These are phyloP conservation scores for Ochromonas danica DNA, from an alignment of 108 stramenopile species.

Conservation along the genomic window DNA sequence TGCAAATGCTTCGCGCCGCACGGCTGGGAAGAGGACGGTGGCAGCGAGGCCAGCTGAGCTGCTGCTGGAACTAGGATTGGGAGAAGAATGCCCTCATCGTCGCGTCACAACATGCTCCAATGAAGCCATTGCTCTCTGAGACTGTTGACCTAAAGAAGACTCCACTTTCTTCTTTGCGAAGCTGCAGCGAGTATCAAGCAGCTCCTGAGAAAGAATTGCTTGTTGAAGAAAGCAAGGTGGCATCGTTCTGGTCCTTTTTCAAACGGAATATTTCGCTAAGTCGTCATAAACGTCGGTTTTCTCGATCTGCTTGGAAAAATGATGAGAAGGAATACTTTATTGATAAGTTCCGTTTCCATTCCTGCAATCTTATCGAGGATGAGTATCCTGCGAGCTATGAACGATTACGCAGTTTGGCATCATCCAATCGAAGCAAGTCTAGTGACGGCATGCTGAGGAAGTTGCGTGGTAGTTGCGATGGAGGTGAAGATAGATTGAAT, in stretches of 20 bases:
- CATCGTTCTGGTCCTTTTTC: not conserved
- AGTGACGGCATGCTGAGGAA: not conserved
- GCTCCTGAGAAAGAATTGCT: not conserved
- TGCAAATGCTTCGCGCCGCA: no score
- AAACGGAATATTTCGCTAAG: not conserved
- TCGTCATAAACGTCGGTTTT: not conserved
- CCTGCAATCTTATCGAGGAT: no score
- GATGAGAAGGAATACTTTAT: not conserved
- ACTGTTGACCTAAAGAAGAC: not conserved
- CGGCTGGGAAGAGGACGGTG: no score
- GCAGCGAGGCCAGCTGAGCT: no score
- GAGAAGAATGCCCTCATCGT: no score
- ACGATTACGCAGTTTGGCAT: not conserved
- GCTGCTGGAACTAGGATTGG: no score
- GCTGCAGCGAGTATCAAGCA: not conserved
- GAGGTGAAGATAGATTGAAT: not conserved
- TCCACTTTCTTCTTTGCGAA: not conserved
- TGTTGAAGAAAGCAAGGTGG: not conserved
- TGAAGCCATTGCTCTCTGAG: not conserved
- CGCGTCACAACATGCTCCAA: no score
- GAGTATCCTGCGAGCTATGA: not conserved
- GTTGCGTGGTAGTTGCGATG: not conserved
- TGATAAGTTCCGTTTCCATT: no score
- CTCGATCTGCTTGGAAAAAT: not conserved
- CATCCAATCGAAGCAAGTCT: not conserved